phyloP scores from a whole-genome alignment of 2,329 filamentous ascomycete genomes.

The Fusarium tjaetaba region DNA sequence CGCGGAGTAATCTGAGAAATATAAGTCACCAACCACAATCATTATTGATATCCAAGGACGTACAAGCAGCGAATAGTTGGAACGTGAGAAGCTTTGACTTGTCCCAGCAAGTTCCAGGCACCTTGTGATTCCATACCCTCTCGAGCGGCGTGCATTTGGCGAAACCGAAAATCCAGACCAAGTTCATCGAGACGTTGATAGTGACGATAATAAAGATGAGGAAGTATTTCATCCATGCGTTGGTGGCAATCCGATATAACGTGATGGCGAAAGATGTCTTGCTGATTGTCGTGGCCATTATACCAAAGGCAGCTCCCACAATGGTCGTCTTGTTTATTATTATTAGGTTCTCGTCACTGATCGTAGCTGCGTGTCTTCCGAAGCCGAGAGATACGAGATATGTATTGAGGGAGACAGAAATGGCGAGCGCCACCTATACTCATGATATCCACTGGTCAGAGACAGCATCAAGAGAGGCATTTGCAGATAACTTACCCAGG shows the following conservation, averaged over 20 bases:
- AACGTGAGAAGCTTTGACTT: slow-evolving; percentile 38
- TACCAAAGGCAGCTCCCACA: slow-evolving; percentile 44
- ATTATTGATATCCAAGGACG: not conserved
- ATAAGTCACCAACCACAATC: not conserved
- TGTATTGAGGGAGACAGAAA: slow-evolving; percentile 46
- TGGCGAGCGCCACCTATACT: slow-evolving; percentile 40
- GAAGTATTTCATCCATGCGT: slow-evolving; percentile 43
- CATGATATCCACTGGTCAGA: not conserved
- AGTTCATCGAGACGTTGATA: slow-evolving; percentile 48
- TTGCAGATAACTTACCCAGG: slow-evolving; percentile 46
- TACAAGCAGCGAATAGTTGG: slow-evolving; percentile 48
- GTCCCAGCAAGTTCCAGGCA: slow-evolving; percentile 47
- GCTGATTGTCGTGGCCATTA: slow-evolving; percentile 49
- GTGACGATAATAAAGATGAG: slow-evolving; percentile 48
- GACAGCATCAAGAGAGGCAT: not conserved
- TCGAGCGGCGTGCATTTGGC: slow-evolving; percentile 46
- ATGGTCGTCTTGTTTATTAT: slow-evolving; percentile 45
- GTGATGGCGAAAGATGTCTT: slow-evolving; percentile 54
- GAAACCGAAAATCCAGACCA: slow-evolving; percentile 49
- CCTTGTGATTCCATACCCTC: slow-evolving; percentile 41
- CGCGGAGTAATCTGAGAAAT: slow-evolving; percentile 46
- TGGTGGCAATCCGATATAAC: slow-evolving; percentile 45
- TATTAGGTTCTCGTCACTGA: slow-evolving; percentile 37
- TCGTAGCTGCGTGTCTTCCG: slow-evolving; percentile 37
- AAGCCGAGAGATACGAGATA: slow-evolving; percentile 47